Evolutionary conservation across 345 rosid genomes (phyloP), one percentile per base, ranked within the genome.

Genomic region (Populus nigra): DNA sequence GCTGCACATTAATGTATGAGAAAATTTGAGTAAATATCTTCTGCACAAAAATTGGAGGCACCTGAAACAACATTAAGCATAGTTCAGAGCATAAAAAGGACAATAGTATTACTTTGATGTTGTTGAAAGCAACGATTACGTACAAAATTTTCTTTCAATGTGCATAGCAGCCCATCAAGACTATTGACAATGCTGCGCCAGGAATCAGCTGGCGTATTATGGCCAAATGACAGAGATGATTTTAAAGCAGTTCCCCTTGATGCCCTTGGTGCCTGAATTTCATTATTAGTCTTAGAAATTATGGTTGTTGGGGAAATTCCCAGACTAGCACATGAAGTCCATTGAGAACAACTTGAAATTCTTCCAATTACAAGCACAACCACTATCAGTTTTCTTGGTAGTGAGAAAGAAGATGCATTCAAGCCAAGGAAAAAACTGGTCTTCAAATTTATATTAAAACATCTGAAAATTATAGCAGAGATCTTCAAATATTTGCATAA

Each of bases 121-220:
- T 33, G 25, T 41, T 10, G 73, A 18, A 53, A 75, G 29, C 8
- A 16, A 36, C 55, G 36, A 20, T 29, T 25, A 35, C 85, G 65
- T 78, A 82, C 85, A 75, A 65, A 82, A 62, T 82, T 78, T 38
- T 78, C 70, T 71, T 78, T 71, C 59, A 78, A 41, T 75, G 49
- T 82, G 16, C 9, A 55, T 8, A 75, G 77, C 25, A 78, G 17
- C 57, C 33, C 70, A 39, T 82, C 79, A 18, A 82, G 76, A 66
- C 62, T 78, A 35, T 78, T 73, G 35, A 78, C 70, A 65, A 82
- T 78, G 73, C 45, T 69, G 20, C 55, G 69, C 82, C 79, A 82
- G 57, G 66, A 59, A 65, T 45, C 76, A 69, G 72, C 62, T 16
- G 78, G 35, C 1, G 8, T 35, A 63, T 5, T 16, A 63, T 29